Evolutionary conservation across 2,329 filamentous ascomycete species (phyloP), one percentile per base, ranked within the genome.

Genomic region (Exophiala sideris): DNA sequence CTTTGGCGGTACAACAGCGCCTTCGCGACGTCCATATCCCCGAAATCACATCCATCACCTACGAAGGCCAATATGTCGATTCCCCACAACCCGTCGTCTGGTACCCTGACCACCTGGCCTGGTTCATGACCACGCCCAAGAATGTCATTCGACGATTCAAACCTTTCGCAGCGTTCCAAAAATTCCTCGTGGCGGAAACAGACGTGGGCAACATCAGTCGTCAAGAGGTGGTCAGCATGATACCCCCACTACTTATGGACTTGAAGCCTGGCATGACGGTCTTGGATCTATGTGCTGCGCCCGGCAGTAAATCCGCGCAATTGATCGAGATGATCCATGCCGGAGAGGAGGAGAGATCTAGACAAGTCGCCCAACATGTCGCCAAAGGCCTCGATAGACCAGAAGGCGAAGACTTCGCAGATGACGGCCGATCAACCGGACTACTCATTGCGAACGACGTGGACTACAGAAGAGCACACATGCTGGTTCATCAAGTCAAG

Each of bases 151-250:
- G 94, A 65, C 91, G 91, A 69, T 96, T 95, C 71, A 85, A 89
- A 34, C 94, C 94, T 2, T 99, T 99, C 70, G 86, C 91, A 46
- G 87, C 89, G 24, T 97, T 99, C 74, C 94, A 99, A 71, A 95
- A 95, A 70, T 99, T 96, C 77, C 81, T 99, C 47, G 94, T 99
- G 46, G 95, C 92, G 48, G 94, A 99, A 79, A 96, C 94, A 3
- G 91, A 88, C 52, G 91, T 97, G 18, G 94, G 94, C 66, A 99
- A 97, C 71, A 97, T 99, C 66, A 96, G 89, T 73, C 85, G 94
- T 66, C 94, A 99, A 73, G 94, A 99, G 75, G 87, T 96, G 41
- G 94, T 99, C 67, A 96, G 90, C 76, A 99, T 99, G 94, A 97
- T 99, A 59, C 94, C 94, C 21, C 94, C 94, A 21, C 81, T 97